Evolutionary conservation across 257 asterid genomes (phyloP).

Genomic region (Solanum etuberosum): DNA sequence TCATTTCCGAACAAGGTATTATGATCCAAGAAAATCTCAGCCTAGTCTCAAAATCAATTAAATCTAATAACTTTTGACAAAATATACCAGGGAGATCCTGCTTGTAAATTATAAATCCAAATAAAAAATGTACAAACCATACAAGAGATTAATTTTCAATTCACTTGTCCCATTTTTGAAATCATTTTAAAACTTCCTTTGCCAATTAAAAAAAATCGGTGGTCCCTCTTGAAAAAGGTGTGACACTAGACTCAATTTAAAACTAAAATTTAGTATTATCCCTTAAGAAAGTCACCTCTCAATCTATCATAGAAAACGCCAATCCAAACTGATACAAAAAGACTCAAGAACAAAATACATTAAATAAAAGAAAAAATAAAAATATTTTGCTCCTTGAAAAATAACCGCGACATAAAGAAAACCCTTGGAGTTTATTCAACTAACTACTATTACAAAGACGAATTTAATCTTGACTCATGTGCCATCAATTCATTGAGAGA

Average conservation of each 20-base stretch:
- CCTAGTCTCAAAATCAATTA: background rate
- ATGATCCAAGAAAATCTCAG: too few species aligned
- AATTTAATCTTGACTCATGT: too few species aligned
- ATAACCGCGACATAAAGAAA: background rate
- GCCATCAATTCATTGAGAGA: too few species aligned
- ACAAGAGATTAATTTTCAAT: background rate
- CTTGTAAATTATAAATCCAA: too few species aligned
- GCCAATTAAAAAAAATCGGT: background rate
- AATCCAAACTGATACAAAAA: too few species aligned
- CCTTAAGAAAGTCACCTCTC: background rate
- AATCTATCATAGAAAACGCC: background rate
- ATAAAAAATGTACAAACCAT: background rate
- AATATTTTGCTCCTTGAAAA: background rate
- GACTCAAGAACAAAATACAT: too few species aligned
- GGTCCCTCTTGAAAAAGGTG: background rate
- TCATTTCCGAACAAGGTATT: too few species aligned
- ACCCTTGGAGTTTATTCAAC: background rate
- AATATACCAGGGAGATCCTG: background rate
- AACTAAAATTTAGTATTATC: background rate
- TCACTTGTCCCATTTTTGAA: background rate
- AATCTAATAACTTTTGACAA: too few species aligned
- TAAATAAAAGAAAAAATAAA: too few species aligned
- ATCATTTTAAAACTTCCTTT: background rate
- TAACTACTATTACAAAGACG: background rate
- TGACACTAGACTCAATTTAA: too few species aligned